These are phyloP conservation scores for Grosmannia clavigera DNA, from an alignment of 2,329 filamentous ascomycete species.

Conservation along the genomic window DNA sequence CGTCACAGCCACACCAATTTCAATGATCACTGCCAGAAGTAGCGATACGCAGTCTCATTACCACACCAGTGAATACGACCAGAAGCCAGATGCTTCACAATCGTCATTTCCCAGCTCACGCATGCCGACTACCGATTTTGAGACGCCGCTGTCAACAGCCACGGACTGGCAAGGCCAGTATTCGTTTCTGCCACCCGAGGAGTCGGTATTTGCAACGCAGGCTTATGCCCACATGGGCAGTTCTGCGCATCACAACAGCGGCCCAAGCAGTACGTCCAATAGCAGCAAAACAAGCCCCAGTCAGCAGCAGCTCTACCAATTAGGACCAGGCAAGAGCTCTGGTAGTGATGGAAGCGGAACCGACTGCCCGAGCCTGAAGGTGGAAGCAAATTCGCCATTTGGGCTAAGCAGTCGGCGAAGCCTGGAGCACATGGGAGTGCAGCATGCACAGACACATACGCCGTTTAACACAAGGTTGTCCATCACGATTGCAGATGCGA, in stretches of 20 bases:
- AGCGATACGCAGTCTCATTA: slow-evolving; percentile 38
- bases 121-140: slow-evolving; percentile 43
- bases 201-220: slow-evolving; percentile 30
- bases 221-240: slow-evolving; percentile 28
- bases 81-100: slow-evolving; percentile 31
- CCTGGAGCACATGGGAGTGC: slow-evolving; percentile 26
- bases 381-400: slow-evolving; percentile 28
- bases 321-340: slow-evolving; percentile 28
- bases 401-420: slow-evolving; percentile 20
- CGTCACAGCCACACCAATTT: slow-evolving; percentile 17
- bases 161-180: slow-evolving; percentile 46
- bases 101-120: slow-evolving; percentile 32
- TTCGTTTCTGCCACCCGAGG: slow-evolving; percentile 34
- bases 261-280: neutral
- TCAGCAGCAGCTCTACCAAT: slow-evolving; percentile 24
- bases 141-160: slow-evolving; percentile 38
- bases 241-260: slow-evolving; percentile 16
- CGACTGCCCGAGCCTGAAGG: slow-evolving; percentile 46
- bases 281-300: slow-evolving; percentile 13
- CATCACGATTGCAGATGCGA: neutral
- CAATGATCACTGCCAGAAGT: slow-evolving; percentile 46
- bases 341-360: neutral
- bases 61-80: slow-evolving; percentile 39
- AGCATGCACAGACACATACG: slow-evolving; percentile 23
- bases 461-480: neutral